phyloP scores from a whole-genome alignment of 306 rosid genomes.

The Canavalia gladiata region DNA sequence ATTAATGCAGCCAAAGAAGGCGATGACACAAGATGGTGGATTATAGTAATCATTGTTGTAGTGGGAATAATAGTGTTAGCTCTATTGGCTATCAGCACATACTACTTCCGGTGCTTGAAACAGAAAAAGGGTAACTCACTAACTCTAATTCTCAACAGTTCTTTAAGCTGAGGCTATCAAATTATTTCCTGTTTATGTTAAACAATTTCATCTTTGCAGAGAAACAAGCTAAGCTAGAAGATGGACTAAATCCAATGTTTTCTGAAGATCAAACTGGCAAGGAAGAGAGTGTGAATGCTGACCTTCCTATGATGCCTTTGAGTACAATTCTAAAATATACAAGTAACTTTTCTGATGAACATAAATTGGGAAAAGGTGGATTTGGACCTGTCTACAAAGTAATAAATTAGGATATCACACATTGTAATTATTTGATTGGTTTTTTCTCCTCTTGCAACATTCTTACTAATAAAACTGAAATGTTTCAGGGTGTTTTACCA shows the following conservation, averaged over 20 bases:
- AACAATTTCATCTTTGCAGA: conserved; percentile 35
- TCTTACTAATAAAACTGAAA: conserved; percentile 27
- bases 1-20: conserved; percentile 42
- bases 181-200: conserved; percentile 7
- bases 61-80: conserved; percentile 4
- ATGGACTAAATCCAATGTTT: conserved; percentile 41
- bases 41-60: conserved; percentile 23
- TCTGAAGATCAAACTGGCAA: conserved; percentile 39
- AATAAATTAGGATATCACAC: not conserved
- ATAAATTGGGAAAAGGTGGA: conserved; percentile 59
- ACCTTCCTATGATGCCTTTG: conserved; percentile 54
- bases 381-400: conserved; percentile 63
- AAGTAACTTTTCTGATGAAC: conserved; percentile 42
- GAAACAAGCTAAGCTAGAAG: conserved; percentile 26
- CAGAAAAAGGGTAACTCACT: conserved; percentile 30
- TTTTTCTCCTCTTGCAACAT: conserved; percentile 13
- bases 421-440: not conserved
- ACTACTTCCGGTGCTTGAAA: conserved; percentile 52
- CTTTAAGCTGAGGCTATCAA: not conserved
- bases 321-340: conserved; percentile 48
- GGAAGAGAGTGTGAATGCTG: conserved; percentile 40
- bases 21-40: conserved; percentile 26
- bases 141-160: conserved; percentile 7
- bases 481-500: conserved; percentile 46
- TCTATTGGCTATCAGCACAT: conserved; percentile 39